These are phyloP conservation scores for Arthroderma uncinatum DNA, from an alignment of 2,329 filamentous ascomycete genomes.

Conservation along the genomic window DNA sequence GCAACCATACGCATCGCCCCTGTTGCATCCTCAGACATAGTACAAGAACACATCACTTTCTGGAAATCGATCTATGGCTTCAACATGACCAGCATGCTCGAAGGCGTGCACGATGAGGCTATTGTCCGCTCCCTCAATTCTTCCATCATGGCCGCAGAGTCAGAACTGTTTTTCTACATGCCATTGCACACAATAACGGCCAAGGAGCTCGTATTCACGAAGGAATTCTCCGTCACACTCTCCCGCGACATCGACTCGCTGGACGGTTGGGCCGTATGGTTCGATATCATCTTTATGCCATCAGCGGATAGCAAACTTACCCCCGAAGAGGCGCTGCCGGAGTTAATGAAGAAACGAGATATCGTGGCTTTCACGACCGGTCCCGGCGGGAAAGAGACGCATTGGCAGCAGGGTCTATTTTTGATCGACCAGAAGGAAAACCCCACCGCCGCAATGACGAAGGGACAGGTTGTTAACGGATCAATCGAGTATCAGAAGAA, in stretches of 20 bases:
- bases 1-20: constrained; percentile 74
- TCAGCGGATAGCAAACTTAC: constrained; percentile 41
- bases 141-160: constrained; percentile 42
- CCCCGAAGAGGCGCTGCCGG: constrained; percentile 45
- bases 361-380: constrained; percentile 77
- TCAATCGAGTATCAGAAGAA: constrained; percentile 60
- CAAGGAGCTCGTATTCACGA: constrained; percentile 64
- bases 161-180: constrained; percentile 59
- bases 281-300: constrained; percentile 81
- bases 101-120: constrained; percentile 70
- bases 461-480: constrained; percentile 51
- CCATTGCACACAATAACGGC: constrained; percentile 62
- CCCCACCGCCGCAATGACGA: constrained; percentile 37
- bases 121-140: constrained; percentile 59
- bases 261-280: constrained; percentile 88
- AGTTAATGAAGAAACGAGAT: constrained; percentile 54
- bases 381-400: constrained; percentile 62
- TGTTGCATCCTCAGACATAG: constrained; percentile 63
- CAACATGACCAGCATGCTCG: constrained; percentile 83
- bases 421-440: constrained; percentile 51
- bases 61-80: constrained; percentile 94
- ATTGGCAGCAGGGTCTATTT: constrained; percentile 80
- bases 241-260: constrained; percentile 53
- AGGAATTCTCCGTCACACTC: constrained; percentile 53
- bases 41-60: constrained; percentile 67